Percentiles rank a stretch among this genome's conserved stretches.
Evolutionary conservation across 23 red algal genomes (phyloP).

Genomic region (Porphyridium purpureum): DNA sequence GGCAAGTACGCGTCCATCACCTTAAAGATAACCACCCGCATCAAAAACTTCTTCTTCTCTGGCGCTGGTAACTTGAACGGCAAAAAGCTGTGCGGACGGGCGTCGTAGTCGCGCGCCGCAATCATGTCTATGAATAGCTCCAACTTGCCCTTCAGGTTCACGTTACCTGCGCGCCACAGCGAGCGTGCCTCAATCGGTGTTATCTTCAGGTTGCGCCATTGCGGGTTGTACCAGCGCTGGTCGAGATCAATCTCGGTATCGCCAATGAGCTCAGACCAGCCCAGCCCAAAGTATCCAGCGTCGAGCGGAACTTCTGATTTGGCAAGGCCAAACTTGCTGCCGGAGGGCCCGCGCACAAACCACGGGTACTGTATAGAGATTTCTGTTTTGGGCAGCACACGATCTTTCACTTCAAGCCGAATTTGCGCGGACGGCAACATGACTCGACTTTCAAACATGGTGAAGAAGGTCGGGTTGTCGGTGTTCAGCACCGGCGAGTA

Average conservation of each 20-base stretch:
- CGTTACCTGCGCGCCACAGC: constrained; percentile 30
- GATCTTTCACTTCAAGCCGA: constrained; percentile 71
- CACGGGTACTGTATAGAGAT: constrained; percentile 38
- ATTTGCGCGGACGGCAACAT: constrained; percentile 62
- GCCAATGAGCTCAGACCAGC: constrained; percentile 58
- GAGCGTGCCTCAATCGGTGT: constrained; percentile 67
- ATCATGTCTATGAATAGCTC: constrained; percentile 79
- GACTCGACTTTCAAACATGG: constrained; percentile 62
- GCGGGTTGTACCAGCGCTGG: constrained; percentile 80
- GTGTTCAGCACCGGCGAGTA: constrained; percentile 33
- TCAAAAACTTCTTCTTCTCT: constrained; percentile 15
- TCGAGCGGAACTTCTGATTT: constrained; percentile 53
- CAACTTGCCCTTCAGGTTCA: constrained; percentile 58
- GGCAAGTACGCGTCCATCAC: constrained; percentile 36
- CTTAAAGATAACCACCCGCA: constrained; percentile 56
- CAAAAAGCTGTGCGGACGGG: constrained; percentile 27
- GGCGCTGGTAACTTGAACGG: constrained; percentile 30
- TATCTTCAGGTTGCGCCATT: constrained; percentile 35
- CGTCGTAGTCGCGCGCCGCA: constrained; percentile 47
- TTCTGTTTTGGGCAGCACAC: constrained; percentile 38
- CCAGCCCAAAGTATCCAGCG: constrained; percentile 39
- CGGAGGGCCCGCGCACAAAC: constrained; percentile 2
- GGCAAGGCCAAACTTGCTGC: constrained; percentile 7
- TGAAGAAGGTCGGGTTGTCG: constrained; percentile 72
- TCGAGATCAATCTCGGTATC: constrained; percentile 80